phyloP scores from a whole-genome alignment of 2,329 filamentous ascomycete genomes.

The Pseudogymnoascus sp. region DNA sequence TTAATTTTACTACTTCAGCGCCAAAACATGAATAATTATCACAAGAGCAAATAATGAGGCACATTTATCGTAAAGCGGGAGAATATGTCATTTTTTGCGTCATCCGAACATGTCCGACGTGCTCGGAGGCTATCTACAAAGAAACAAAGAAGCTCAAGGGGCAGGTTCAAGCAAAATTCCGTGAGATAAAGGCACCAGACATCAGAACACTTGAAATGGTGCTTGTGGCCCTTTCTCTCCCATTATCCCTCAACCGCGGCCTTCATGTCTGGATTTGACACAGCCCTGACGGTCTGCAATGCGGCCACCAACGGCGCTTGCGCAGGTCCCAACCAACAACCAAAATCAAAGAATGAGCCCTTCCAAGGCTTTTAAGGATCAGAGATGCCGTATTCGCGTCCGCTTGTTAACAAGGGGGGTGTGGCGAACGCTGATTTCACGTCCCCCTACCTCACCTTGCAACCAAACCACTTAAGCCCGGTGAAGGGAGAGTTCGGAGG shows the following conservation, averaged over 20 bases:
- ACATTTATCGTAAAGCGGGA: background rate
- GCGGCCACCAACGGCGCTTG: background rate
- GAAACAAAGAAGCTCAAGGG: background rate
- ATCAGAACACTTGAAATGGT: background rate
- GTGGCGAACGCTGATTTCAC: slow-evolving; percentile 99
- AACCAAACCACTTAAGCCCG: slow-evolving; percentile 83
- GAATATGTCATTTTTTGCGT: background rate
- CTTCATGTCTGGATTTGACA: background rate
- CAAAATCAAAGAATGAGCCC: slow-evolving; percentile 21
- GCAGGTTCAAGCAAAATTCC: background rate
- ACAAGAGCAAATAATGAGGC: background rate
- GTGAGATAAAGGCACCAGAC: background rate
- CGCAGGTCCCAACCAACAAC: background rate
- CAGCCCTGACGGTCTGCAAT: background rate
- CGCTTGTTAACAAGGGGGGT: slow-evolving; percentile 92
- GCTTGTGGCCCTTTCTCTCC: background rate
- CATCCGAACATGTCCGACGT: background rate
- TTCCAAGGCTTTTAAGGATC: slow-evolving; percentile 56
- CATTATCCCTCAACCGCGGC: background rate
- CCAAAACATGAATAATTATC: background rate
- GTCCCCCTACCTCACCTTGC: slow-evolving; percentile 56
- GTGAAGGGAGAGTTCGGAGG: slow-evolving; percentile 75
- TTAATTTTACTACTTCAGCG: background rate
- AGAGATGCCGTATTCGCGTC: slow-evolving; percentile 98
- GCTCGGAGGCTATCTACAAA: background rate